These are phyloP conservation scores for Mycena alexandri DNA, from an alignment of 768 basidiomycete genomes.

Conservation along the genomic window DNA sequence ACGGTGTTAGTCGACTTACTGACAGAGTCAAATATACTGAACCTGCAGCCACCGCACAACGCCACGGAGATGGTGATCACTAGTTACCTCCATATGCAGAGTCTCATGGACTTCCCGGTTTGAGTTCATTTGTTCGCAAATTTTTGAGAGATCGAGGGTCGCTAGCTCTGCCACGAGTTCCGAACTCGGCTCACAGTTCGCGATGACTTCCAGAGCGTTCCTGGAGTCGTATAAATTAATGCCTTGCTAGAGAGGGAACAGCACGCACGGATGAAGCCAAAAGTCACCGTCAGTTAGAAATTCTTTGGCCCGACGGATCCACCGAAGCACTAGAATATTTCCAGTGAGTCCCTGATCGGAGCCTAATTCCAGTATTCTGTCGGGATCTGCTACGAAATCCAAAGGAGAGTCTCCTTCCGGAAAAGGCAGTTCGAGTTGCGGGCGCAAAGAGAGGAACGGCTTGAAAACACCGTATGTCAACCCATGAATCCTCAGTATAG, in stretches of 20 bases:
- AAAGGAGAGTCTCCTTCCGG: neutral
- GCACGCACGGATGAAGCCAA: neutral
- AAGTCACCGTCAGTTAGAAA: neutral
- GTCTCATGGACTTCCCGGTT: no score
- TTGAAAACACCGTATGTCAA: neutral
- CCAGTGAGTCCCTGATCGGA: neutral
- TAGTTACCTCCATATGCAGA: neutral
- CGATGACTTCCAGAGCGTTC: neutral
- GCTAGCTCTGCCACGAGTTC: neutral
- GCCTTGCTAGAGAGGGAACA: neutral
- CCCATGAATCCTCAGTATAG: neutral
- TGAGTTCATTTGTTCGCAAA: neutral
- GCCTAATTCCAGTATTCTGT: neutral
- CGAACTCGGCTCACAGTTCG: neutral
- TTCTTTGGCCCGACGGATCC: neutral
- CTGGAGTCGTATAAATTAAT: neutral
- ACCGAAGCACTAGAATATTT: neutral
- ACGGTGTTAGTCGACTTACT: neutral
- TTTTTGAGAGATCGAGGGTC: neutral
- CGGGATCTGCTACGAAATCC: conserved; percentile 7
- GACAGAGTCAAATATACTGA: neutral
- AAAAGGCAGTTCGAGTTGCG: neutral
- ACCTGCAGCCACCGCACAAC: neutral
- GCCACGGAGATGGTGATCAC: neutral
- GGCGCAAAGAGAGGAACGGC: neutral